phyloP scores from a whole-genome alignment of 306 rosid genomes.

The Mimosa pudica region DNA sequence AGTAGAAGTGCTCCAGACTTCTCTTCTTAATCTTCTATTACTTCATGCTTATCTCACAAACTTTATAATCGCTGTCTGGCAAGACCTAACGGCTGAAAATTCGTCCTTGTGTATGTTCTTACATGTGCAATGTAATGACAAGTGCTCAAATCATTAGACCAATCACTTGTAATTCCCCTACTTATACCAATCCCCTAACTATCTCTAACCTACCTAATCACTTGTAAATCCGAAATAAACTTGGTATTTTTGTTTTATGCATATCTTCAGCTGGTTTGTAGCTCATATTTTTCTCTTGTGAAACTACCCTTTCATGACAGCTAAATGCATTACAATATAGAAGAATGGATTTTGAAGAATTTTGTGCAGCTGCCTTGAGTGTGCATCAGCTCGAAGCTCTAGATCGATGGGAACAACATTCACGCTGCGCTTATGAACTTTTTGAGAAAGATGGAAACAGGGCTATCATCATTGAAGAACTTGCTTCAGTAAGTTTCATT shows the following conservation, averaged over 20 bases:
- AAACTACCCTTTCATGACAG: constrained; percentile 53
- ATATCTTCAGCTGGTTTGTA: constrained; percentile 26
- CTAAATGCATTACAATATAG: constrained; percentile 87
- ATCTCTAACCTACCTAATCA: neutral
- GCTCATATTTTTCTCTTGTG: constrained; percentile 27
- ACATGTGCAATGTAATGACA: neutral
- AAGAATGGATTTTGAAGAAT: constrained; percentile 99
- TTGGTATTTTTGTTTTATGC: constrained; percentile 46
- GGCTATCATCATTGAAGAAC: constrained; percentile 94
- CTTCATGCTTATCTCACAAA: neutral
- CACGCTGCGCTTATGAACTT: constrained; percentile 93
- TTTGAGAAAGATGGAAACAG: constrained; percentile 94
- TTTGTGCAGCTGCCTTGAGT: constrained; percentile 88
- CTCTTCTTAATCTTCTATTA: neutral
- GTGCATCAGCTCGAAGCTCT: constrained; percentile 99
- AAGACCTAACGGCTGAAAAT: too few species aligned
- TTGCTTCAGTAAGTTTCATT: constrained; percentile 78
- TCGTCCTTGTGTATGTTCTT: neutral
- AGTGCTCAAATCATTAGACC: neutral
- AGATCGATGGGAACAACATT: constrained; percentile 95
- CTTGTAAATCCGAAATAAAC: neutral
- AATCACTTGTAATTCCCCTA: neutral
- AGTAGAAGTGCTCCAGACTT: neutral
- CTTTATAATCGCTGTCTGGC: too few species aligned
- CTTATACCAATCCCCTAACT: neutral